Evolutionary conservation across 345 rosid species (phyloP), one percentile per base, ranked within the genome.

Genomic region (Euphorbia lathyris): DNA sequence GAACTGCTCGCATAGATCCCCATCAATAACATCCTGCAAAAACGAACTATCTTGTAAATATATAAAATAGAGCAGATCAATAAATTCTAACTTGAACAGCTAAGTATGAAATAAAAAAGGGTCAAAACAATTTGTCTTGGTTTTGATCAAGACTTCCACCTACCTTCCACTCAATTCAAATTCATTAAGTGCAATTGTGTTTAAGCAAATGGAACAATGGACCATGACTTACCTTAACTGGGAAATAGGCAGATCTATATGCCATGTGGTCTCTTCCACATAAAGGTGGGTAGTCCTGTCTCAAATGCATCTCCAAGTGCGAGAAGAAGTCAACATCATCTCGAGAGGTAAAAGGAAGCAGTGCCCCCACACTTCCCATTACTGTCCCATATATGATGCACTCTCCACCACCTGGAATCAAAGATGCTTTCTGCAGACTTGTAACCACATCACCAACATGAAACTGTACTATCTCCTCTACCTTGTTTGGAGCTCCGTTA

Each of bases 281-380:
- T 79, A 95, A 83, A 23, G 99, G 99, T n/a, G 99, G 99, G 83
- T 88, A 76, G 62, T 90, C 97, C 81, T 95, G 98, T 80, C 97
- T 88, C 92, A 95, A 69, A 78, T 92, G 93, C 99, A 95, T 95
- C 90, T 92, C 99, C 75, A 92, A 78, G 84, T 95, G 98, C 25
- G 97, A 90, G 78, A 95, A 95, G 82, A 95, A 95, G 79, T 95
- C 98, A 0, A 92, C 98, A 58, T 95, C 98, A 77, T 95, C 98
- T 56, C 97, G 84, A 17, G 98, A 95, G 17, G 93, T 87, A 81
- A 92, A 95, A 11, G 98, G 96, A 60, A 87, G 97, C 79, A 92
- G 67, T 27, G 98, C 96, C 55, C 99, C 98, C 61, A 95, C 72
- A 74, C 97, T 85, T 32, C 99, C 99, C 98, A 95, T 95, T 38